Evolutionary conservation across 768 basidiomycete species (phyloP).

Genomic region (Leccinum boreale): DNA sequence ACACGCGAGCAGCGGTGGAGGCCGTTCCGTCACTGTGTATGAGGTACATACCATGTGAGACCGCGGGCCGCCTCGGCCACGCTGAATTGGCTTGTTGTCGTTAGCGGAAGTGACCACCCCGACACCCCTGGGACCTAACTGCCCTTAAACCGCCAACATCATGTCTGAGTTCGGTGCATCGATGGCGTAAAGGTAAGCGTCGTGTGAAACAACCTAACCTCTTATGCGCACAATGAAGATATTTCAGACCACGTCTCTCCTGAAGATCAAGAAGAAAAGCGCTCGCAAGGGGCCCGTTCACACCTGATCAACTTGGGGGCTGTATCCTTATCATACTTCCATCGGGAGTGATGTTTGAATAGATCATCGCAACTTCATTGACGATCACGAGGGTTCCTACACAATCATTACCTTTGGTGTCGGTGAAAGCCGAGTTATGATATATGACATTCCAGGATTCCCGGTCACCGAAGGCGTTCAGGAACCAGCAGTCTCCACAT

Average conservation of each 20-base stretch:
- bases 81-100: no score
- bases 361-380: not conserved
- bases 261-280: not conserved
- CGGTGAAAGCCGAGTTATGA: not conserved
- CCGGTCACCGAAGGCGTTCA: not conserved
- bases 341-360: not conserved
- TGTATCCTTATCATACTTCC: not conserved
- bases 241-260: not conserved
- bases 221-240: not conserved
- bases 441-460: not conserved
- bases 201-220: not conserved
- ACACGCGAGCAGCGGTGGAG: not conserved
- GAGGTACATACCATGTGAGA: not conserved
- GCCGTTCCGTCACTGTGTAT: not conserved
- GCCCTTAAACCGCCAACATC: not conserved
- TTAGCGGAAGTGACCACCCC: not conserved
- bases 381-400: not conserved
- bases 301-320: not conserved
- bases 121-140: not conserved
- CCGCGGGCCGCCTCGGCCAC: conserved; percentile 2
- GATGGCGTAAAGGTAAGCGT: not conserved
- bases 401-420: not conserved
- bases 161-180: not conserved
- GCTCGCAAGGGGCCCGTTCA: not conserved
- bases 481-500: not conserved